Evolutionary conservation across 345 rosid genomes (phyloP).

Genomic region (Tarenaya hassleriana): DNA sequence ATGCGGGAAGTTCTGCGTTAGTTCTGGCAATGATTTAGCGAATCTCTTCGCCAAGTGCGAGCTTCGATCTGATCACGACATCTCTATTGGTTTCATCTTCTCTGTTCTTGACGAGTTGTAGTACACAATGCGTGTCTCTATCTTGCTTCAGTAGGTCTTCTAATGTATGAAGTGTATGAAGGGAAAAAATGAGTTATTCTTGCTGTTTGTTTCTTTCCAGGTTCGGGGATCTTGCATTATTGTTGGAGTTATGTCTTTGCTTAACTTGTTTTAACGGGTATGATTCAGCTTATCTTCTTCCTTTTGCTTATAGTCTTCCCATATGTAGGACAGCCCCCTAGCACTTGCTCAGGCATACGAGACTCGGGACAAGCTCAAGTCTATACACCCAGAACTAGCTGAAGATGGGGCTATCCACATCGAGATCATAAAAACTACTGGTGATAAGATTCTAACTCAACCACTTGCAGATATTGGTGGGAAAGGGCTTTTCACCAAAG

Average conservation of each 20-base stretch:
- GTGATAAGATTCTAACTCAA: conserved; percentile 81
- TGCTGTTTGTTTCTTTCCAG: conserved; percentile 4
- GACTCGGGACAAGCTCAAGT: conserved; percentile 74
- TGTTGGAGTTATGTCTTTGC: too few relatives aligned
- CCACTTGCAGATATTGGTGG: conserved; percentile 99
- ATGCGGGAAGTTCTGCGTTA: too few relatives aligned
- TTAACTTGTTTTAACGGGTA: not conserved
- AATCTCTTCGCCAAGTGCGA: too few relatives aligned
- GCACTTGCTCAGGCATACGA: conserved; percentile 99
- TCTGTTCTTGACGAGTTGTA: not conserved
- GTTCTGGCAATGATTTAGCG: too few relatives aligned
- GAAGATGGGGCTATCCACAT: conserved; percentile 89
- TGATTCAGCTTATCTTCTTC: conserved; percentile 11
- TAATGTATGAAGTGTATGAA: not conserved
- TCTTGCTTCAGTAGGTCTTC: not conserved
- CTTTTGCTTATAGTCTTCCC: conserved; percentile 29
- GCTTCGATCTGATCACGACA: not conserved
- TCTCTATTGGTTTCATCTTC: not conserved
- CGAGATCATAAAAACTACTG: conserved; percentile 90
- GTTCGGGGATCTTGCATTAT: not conserved
- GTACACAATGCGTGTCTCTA: not conserved
- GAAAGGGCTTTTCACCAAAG: conserved; percentile 93
- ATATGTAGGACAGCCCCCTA: conserved; percentile 66
- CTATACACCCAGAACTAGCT: conserved; percentile 59
- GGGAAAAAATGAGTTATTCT: not conserved